These are phyloP conservation scores for Aspergillus costaricaensis DNA, from an alignment of 2,329 filamentous ascomycete genomes.

Conservation along the genomic window DNA sequence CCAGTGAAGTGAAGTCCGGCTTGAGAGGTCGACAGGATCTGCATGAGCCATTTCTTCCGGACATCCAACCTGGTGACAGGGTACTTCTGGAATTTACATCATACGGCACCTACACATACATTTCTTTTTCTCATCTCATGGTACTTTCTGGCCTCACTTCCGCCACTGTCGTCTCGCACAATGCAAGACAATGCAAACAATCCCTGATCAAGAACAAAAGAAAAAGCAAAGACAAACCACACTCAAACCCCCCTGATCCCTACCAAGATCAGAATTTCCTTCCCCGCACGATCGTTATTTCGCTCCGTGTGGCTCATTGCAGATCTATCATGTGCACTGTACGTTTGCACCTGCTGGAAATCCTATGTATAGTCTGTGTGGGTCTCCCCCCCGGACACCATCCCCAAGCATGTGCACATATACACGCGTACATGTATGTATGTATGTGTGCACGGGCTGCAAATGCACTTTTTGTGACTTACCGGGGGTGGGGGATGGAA, in stretches of 20 bases:
- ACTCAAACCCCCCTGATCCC: not conserved
- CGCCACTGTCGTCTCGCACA: not conserved
- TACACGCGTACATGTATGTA: not conserved
- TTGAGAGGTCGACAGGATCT: too few relatives aligned
- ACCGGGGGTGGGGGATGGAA: too few relatives aligned
- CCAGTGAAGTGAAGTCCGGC: not conserved
- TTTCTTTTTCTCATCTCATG: not conserved
- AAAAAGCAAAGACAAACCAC: not conserved
- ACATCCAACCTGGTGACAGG: not conserved
- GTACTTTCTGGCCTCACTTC: too few relatives aligned
- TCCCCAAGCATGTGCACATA: constrained; percentile 3
- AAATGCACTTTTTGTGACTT: too few relatives aligned
- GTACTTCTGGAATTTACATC: not conserved
- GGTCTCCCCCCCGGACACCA: not conserved
- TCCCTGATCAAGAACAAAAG: not conserved
- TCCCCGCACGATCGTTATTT: constrained; percentile 6
- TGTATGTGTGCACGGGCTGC: not conserved
- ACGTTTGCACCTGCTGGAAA: not conserved
- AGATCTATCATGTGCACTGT: not conserved
- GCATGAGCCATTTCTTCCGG: not conserved
- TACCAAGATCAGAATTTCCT: not conserved
- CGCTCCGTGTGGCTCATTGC: constrained; percentile 9
- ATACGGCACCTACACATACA: not conserved
- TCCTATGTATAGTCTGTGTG: too few relatives aligned
- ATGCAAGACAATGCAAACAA: not conserved